Conservation (phyloP, 495 filamentous ascomycete genomes). For the Margaritispora aquatica region DNA sequence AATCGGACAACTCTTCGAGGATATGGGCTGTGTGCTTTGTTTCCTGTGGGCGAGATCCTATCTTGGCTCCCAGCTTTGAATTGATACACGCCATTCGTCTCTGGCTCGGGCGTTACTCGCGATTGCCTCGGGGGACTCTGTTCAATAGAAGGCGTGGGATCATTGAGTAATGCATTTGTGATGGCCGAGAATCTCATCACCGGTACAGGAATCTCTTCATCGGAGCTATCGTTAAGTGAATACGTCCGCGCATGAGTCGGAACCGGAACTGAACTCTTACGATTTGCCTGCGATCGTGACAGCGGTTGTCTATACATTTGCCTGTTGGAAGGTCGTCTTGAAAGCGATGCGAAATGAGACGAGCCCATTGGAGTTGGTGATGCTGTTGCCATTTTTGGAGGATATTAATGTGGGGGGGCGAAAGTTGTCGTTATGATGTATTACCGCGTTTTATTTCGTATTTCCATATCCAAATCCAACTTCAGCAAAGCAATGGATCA, state of each 20-base stretch:
- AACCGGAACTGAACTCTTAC: constrained; percentile 1
- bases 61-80: constrained; percentile 10
- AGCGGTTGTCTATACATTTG: constrained; percentile 14
- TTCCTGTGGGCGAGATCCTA: constrained; percentile 1
- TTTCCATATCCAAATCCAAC: constrained; percentile 18
- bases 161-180: constrained; percentile 68
- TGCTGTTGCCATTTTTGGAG: constrained; percentile 20
- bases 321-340: constrained; percentile 18
- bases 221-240: constrained; percentile 57
- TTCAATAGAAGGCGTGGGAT: constrained; percentile 45
- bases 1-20: constrained; percentile 21
- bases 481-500: constrained; percentile 5
- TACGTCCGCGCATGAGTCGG: constrained; percentile 15
- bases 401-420: not conserved
- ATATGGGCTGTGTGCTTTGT: constrained; percentile 17
- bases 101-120: constrained; percentile 8
- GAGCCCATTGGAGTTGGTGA: constrained; percentile 26
- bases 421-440: constrained; percentile 2
- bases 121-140: constrained; percentile 21
- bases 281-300: constrained; percentile 8
- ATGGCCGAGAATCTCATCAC: constrained; percentile 78
- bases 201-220: constrained; percentile 63
- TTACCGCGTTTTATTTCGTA: constrained; percentile 13
- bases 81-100: not conserved
- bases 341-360: constrained; percentile 23